A percentile compares a stretch with the other conserved stretches of the same genome.
Conservation (phyloP, 2,329 filamentous ascomycete species). For the Cladosporium sp. region DNA sequence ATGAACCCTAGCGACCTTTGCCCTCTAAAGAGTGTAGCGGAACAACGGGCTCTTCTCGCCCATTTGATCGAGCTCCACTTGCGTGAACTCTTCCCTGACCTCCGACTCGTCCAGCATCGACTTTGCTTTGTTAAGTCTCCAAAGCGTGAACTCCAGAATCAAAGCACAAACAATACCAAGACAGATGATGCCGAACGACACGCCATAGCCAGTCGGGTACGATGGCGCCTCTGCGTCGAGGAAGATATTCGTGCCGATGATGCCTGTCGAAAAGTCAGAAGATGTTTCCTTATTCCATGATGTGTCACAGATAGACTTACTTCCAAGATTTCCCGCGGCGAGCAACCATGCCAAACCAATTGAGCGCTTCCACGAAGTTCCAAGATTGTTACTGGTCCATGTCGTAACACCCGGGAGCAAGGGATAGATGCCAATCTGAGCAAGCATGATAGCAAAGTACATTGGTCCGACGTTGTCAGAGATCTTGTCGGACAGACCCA, state of each 20-base stretch:
- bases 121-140: conserved; percentile 36
- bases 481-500: conserved; percentile 20
- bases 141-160: conserved; percentile 23
- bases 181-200: conserved; percentile 23
- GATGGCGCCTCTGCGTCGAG: conserved; percentile 42
- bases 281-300: neutral
- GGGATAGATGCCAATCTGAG: conserved; percentile 33
- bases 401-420: conserved; percentile 31
- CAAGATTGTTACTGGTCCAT: conserved; percentile 36
- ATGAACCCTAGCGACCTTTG: neutral
- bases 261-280: conserved; percentile 25
- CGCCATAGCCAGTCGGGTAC: conserved; percentile 52
- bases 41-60: conserved; percentile 43
- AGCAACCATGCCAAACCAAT: conserved; percentile 43
- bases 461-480: conserved; percentile 20
- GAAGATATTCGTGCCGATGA: conserved; percentile 43
- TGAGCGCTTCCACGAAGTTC: conserved; percentile 37
- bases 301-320: neutral
- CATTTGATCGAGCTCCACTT: conserved; percentile 39
- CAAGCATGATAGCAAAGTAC: conserved; percentile 33
- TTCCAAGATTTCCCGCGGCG: conserved; percentile 31
- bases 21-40: conserved; percentile 32
- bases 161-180: conserved; percentile 29
- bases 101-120: conserved; percentile 36
- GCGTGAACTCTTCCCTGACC: conserved; percentile 36